phyloP scores from a whole-genome alignment of 148 eudicot genomes.

The Vaccinium darrowii region DNA sequence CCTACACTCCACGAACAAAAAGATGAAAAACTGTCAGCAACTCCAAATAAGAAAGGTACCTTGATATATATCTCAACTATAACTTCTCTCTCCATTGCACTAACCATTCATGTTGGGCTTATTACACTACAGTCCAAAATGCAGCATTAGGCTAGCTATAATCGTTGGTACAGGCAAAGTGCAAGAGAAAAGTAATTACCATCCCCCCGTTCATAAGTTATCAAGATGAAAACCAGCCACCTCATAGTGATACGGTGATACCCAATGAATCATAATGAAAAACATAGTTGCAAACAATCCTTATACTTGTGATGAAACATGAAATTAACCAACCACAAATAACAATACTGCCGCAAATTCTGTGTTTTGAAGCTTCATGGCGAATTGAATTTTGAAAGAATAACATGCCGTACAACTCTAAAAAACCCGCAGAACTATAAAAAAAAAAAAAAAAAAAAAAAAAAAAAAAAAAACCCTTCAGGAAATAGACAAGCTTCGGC shows the following conservation, averaged over 20 bases:
- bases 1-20: conserved; percentile 40
- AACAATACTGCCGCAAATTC: background rate
- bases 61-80: background rate
- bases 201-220: background rate
- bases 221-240: background rate
- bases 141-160: background rate
- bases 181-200: background rate
- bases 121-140: background rate
- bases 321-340: background rate
- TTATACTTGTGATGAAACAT: background rate
- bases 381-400: background rate
- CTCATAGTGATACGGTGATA: background rate
- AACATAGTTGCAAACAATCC: background rate
- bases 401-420: too few species aligned
- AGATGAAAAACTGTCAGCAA: background rate
- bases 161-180: background rate
- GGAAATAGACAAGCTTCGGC: background rate
- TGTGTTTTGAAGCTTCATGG: background rate
- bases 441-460: too few species aligned
- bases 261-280: background rate
- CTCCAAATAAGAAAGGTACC: background rate
- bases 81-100: background rate
- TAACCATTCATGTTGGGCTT: background rate
- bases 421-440: background rate
- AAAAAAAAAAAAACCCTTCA: too few species aligned